Conservation (phyloP, 2,329 filamentous ascomycete genomes). For the Colletotrichum sp. region DNA sequence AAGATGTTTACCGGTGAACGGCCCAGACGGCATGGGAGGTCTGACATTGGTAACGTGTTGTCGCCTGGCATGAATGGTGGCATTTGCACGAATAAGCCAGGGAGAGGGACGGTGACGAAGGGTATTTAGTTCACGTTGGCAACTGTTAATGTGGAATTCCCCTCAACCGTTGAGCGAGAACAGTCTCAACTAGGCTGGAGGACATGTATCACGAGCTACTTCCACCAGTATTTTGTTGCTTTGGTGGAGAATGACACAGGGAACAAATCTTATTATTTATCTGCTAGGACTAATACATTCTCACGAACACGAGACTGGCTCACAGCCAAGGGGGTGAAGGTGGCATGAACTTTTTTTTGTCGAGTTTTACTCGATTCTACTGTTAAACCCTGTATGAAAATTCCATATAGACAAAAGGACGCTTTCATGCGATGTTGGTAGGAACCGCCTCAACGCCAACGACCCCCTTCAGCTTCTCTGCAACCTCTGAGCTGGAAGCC, state of each 20-base stretch:
- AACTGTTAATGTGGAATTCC: neutral
- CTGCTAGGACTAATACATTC: neutral
- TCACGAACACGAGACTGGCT: neutral
- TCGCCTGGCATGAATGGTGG: neutral
- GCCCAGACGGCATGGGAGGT: neutral
- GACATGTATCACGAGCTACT: no score
- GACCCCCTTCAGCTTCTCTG: neutral
- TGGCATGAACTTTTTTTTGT: neutral
- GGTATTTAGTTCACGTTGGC: rapidly evolving
- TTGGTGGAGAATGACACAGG: neutral
- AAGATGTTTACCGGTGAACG: rapidly evolving
- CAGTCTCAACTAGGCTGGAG: no score
- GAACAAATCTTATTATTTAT: rapidly evolving
- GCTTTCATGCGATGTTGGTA: neutral
- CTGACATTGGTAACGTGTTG: neutral
- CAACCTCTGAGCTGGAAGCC: neutral
- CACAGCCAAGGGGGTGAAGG: neutral
- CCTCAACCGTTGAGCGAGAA: neutral
- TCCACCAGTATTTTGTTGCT: no score
- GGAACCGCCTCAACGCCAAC: neutral
- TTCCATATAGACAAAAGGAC: neutral
- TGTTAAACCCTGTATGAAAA: neutral
- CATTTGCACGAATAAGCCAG: neutral
- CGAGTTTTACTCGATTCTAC: neutral
- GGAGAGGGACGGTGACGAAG: neutral